Evolutionary conservation across 441 rosid genomes (phyloP), one percentile per base, ranked within the genome.

Genomic region (Biscutella laevigata): DNA sequence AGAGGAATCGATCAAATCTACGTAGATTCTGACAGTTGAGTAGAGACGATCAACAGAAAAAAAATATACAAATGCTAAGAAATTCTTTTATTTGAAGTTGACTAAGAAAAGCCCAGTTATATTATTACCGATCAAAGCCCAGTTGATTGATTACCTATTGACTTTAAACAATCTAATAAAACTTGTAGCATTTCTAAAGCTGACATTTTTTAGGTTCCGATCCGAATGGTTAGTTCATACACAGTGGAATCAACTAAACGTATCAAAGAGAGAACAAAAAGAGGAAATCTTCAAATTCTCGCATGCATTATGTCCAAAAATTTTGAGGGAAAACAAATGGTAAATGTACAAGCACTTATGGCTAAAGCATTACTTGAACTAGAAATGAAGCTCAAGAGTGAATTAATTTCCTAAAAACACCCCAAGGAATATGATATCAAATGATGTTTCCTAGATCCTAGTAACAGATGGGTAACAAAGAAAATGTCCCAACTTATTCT

Each of bases 11-110:
- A 58, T 52, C 70, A 59, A 66, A 43, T 17, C 56, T 54, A 27
- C 47, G 59, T 34, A 65, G 47, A 58, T 33, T 50, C 63, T 57
- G 57, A 57, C 41, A 57, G 47, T 57, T 57, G 21, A 46, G 58
- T 49, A 12, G 32, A 64, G 63, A 57, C 58, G 69, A 57, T 64
- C 44, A 30, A n/a, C 34, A 28, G 38, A 62, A 7, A 14, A 26
- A 25, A 34, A 29, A 14, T 4, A 9, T n/a, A 2, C 8, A 1
- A 8, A 7, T 10, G 30, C 27, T 13, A 30, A 7, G 1, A 13
- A 24, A 38, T 14, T 26, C 4, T 16, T 16, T 19, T 28, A 12
- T 39, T 12, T 17, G 11, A 28, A n/a, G 54, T 62, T 62, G 67
- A 41, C 46, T 27, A 19, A 10, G n/a, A 19, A 1, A 59, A 42